Percentiles rank a stretch among this genome's conserved stretches.
These are phyloP conservation scores for Aureobasidium melanogenum DNA, from an alignment of 2,329 filamentous ascomycete species.

Conservation along the genomic window DNA sequence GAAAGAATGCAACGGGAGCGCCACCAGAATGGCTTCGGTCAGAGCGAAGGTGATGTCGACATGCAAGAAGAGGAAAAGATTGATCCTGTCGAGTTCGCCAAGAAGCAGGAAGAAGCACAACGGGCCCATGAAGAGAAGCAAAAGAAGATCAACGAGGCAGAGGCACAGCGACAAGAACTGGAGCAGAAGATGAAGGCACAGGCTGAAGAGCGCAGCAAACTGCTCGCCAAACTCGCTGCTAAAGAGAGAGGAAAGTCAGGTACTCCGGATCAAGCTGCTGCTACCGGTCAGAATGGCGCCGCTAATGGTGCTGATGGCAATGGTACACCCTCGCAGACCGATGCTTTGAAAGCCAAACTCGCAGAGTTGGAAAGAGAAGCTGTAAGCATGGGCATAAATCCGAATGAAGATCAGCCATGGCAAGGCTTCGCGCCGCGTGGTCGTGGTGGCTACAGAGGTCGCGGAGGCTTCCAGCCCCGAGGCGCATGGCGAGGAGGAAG, in stretches of 20 bases:
- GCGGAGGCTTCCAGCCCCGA: slow-evolving; percentile 32
- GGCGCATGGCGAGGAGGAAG: slow-evolving; percentile 39
- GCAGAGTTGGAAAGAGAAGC: slow-evolving; percentile 68
- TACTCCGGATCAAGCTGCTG: slow-evolving; percentile 16
- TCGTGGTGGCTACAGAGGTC: slow-evolving; percentile 32
- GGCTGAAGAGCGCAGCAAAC: slow-evolving; percentile 54
- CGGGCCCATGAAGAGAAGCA: slow-evolving; percentile 57
- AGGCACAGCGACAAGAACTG: slow-evolving; percentile 53
- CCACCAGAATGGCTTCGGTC: slow-evolving; percentile 6
- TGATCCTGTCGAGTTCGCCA: slow-evolving; percentile 60
- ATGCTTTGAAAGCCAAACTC: slow-evolving; percentile 60
- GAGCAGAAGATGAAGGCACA: slow-evolving; percentile 56
- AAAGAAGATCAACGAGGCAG: slow-evolving; percentile 54
- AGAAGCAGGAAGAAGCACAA: slow-evolving; percentile 64
- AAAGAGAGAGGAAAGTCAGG: slow-evolving; percentile 22
- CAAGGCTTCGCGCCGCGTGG: slow-evolving; percentile 32
- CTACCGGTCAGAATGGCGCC: slow-evolving; percentile 20
- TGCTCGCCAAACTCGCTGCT: slow-evolving; percentile 48
- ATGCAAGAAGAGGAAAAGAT: slow-evolving; percentile 44
- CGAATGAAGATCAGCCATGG: slow-evolving; percentile 34
- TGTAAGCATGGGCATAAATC: slow-evolving; percentile 58
- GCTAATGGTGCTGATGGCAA: slow-evolving; percentile 20
- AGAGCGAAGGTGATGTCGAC: slow-evolving; percentile 18
- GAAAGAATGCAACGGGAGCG: slow-evolving; percentile 19
- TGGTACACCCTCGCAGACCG: slow-evolving; percentile 43